Conservation (phyloP, 148 eudicot genomes). For the Talinum fruticosum region DNA sequence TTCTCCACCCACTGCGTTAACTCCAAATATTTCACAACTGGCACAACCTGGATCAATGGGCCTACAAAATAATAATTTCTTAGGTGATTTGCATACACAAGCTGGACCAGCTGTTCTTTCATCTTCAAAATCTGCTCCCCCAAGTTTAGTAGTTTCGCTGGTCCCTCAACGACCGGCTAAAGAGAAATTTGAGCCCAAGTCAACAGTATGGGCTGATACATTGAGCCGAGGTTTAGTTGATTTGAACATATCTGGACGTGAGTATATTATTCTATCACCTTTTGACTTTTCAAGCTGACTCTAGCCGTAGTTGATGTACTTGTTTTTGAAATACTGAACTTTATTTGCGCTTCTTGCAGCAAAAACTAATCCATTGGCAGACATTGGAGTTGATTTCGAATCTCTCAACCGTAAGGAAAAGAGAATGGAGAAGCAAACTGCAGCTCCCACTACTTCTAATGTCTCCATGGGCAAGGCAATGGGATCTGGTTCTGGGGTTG, state of each 20-base stretch:
- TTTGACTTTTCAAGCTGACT: slow-evolving; percentile 1
- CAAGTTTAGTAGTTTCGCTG: slow-evolving; percentile 46
- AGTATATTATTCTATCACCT: slow-evolving; percentile 29
- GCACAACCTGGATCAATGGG: slow-evolving; percentile 24
- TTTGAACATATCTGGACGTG: slow-evolving; percentile 88
- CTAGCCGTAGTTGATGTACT: background rate
- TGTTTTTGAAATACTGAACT: slow-evolving; percentile 3
- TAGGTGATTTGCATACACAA: slow-evolving; percentile 14
- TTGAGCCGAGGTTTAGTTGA: slow-evolving; percentile 87
- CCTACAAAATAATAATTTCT: slow-evolving; percentile 31
- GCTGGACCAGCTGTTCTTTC: background rate
- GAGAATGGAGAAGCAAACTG: slow-evolving; percentile 83
- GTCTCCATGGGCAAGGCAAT: slow-evolving; percentile 96
- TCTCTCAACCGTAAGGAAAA: slow-evolving; percentile 90
- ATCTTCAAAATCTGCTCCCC: slow-evolving; percentile 8
- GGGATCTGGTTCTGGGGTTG: slow-evolving; percentile 97
- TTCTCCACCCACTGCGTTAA: slow-evolving; percentile 20
- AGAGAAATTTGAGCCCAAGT: slow-evolving; percentile 85
- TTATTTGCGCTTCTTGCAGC: slow-evolving; percentile 48
- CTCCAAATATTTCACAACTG: slow-evolving; percentile 34
- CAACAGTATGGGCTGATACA: slow-evolving; percentile 94
- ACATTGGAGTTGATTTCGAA: slow-evolving; percentile 90
- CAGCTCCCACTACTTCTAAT: slow-evolving; percentile 55
- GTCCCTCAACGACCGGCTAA: slow-evolving; percentile 57
- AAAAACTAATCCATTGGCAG: slow-evolving; percentile 78